Conservation (phyloP, 179 eudicot genomes). For the Patellifolia procumbens region DNA sequence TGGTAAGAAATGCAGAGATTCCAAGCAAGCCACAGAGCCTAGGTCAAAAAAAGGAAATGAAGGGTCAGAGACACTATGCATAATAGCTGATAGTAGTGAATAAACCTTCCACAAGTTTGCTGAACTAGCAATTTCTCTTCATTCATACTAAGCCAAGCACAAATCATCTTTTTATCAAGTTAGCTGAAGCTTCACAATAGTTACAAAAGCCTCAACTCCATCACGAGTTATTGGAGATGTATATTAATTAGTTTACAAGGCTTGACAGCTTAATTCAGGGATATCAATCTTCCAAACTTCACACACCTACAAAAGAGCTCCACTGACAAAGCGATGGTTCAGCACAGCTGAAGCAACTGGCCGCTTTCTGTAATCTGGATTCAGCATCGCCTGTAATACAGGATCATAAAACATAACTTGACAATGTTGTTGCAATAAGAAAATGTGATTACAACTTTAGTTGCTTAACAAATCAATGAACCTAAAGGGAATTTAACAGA, state of each 20-base stretch:
- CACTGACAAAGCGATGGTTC: conserved; percentile 79
- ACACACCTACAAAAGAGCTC: conserved; percentile 45
- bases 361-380: conserved; percentile 79
- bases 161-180: too few species aligned
- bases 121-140: too few species aligned
- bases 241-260: too few species aligned
- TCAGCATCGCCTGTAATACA: conserved; percentile 79
- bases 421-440: neutral
- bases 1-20: too few species aligned
- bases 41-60: too few species aligned
- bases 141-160: too few species aligned
- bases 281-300: neutral
- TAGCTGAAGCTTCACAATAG: neutral
- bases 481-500: neutral
- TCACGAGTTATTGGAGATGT: neutral
- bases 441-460: neutral
- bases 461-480: neutral
- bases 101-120: too few species aligned
- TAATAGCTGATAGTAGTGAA: too few species aligned
- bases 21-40: too few species aligned
- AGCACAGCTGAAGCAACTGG: conserved; percentile 87
- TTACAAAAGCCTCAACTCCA: neutral
- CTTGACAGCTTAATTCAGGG: neutral
- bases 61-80: too few species aligned
- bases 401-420: neutral